A percentile compares a stretch with the other conserved stretches of the same genome.
Evolutionary conservation across 495 filamentous ascomycete species (phyloP).

Genomic region (Lophiostoma macrostomum): DNA sequence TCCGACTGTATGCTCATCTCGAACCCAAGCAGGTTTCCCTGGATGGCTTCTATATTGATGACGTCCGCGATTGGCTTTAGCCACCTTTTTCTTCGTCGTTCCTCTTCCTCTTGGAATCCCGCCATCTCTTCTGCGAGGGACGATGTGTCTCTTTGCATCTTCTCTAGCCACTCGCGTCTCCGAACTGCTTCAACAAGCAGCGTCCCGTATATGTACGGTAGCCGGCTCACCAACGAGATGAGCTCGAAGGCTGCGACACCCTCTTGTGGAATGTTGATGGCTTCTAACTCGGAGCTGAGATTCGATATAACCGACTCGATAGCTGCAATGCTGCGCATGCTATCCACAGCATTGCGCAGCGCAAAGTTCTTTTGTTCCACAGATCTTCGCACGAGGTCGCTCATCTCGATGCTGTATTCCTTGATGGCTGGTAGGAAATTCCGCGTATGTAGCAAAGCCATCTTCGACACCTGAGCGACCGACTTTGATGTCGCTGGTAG

Average conservation of each 20-base stretch:
- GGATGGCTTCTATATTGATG: constrained; percentile 53
- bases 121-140: constrained; percentile 89
- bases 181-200: constrained; percentile 80
- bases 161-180: constrained; percentile 85
- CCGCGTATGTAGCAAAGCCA: constrained; percentile 80
- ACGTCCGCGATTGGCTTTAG: constrained; percentile 67
- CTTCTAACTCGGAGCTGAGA: constrained; percentile 65
- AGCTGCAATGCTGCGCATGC: constrained; percentile 75
- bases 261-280: constrained; percentile 66
- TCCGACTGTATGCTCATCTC: constrained; percentile 84
- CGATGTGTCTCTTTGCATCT: constrained; percentile 78
- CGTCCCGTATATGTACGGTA: constrained; percentile 86
- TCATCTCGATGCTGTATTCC: constrained; percentile 70
- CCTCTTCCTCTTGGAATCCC: constrained; percentile 83
- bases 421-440: constrained; percentile 78
- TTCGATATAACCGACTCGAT: constrained; percentile 71
- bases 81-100: constrained; percentile 86
- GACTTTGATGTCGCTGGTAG: constrained; percentile 68
- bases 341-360: constrained; percentile 56
- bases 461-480: constrained; percentile 75
- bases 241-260: constrained; percentile 71
- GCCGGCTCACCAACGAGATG: constrained; percentile 67
- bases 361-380: constrained; percentile 60
- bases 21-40: constrained; percentile 67
- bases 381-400: constrained; percentile 64